Evolutionary conservation across 2,329 filamentous ascomycete genomes (phyloP), one percentile per base, ranked within the genome.

Genomic region (Cladophialophora exuberans): DNA sequence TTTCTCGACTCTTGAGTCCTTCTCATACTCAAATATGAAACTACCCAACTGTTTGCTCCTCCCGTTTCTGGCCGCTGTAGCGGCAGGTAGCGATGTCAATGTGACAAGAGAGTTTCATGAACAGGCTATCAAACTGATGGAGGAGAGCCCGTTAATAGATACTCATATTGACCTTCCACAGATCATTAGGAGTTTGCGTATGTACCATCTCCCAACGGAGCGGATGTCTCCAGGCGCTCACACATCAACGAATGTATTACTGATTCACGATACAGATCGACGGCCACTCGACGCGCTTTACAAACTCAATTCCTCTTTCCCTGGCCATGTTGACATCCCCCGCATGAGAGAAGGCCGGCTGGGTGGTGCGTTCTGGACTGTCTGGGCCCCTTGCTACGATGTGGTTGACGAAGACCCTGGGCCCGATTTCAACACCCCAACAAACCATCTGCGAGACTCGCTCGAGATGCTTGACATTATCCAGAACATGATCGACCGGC

Each of bases 281-380:
- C 46, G 46, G 17, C 54, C 54, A 28, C 54, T 57, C 1, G 54
- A 57, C 20, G 45, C 41, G 4, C 26, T 57, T 13, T 20, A 33
- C 6, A 25, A 57, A 18, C 43, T 86, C 60, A 74, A 87, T 20
- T 89, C 88, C 26, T 83, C 81, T 1, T 73, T 95, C 43, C 66
- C 70, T 0, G 79, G 79, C 3, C 89, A 97, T 62, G 86, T 94
- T 47, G 93, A 97, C 70, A 75, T 96, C 7, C 85, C 87, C 1
- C 83, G 91, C 6, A 78, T 96, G 44, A 78, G 82, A 30, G 71
- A 83, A 42, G 91, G 92, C 1, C 78, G 80, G 62, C 83, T 87
- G 58, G 90, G 91, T 26, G 93, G 91, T 50, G 86, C 89, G 10
- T 97, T 97, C 70, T 97, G 92, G 93, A 92, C 87, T 67, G 89